Conservation (phyloP, 306 rosid species). For the Glycine soja region DNA sequence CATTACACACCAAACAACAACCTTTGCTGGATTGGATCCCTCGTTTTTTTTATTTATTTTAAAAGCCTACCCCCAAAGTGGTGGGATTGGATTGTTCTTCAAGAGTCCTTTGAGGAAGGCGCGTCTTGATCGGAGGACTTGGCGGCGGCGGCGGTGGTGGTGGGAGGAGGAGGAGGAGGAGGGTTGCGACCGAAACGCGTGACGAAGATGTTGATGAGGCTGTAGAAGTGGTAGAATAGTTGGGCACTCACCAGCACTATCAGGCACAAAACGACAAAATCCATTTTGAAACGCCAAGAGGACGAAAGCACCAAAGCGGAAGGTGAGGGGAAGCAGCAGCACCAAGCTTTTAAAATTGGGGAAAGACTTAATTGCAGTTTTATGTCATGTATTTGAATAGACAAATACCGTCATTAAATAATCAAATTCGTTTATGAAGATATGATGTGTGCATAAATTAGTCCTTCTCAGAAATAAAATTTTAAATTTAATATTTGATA, state of each 20-base stretch:
- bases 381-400: no score
- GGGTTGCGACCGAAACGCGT: not conserved
- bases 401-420: no score
- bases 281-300: not conserved
- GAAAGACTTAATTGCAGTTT: no score
- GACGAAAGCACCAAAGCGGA: not conserved
- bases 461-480: no score
- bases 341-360: not conserved
- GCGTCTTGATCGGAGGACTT: not conserved
- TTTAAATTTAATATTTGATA: no score
- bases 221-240: constrained; percentile 24
- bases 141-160: not conserved
- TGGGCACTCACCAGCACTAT: not conserved
- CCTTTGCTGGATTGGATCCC: not conserved
- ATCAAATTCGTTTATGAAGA: no score
- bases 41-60: no score
- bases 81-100: not conserved
- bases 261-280: not conserved
- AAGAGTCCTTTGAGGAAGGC: not conserved
- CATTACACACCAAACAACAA: not conserved
- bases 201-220: constrained; percentile 10
- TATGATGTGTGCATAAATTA: no score
- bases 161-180: not conserved
- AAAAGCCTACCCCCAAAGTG: no score
- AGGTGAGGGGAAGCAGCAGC: not conserved